Evolutionary conservation across 2,329 filamentous ascomycete species (phyloP).

Genomic region (Botrytis tulipae): DNA sequence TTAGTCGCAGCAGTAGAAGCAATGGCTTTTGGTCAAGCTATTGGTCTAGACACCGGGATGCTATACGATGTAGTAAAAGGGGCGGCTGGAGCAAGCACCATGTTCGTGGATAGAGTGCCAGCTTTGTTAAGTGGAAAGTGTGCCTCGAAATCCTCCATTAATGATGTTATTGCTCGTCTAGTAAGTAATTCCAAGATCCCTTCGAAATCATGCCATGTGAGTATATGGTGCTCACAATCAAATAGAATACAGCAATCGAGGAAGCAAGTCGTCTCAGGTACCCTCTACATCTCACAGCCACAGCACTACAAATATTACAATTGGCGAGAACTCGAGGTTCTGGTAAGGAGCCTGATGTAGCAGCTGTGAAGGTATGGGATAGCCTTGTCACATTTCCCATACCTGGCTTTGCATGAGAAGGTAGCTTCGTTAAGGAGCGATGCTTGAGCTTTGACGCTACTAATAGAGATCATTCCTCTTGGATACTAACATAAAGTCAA

Average conservation of each 20-base stretch:
- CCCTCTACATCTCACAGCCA: constrained; percentile 40
- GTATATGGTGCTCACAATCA: constrained; percentile 28
- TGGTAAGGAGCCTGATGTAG: constrained; percentile 40
- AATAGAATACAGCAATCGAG: constrained; percentile 39
- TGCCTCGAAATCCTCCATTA: constrained; percentile 39
- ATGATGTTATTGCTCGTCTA: constrained; percentile 42
- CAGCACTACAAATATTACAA: constrained; percentile 41
- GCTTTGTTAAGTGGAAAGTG: constrained; percentile 42
- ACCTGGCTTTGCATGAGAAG: neutral
- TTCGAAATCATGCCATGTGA: neutral
- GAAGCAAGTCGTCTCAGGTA: constrained; percentile 37
- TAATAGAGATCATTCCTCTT: neutral
- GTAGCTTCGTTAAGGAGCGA: neutral
- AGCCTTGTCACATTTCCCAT: constrained; percentile 1
- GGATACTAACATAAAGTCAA: no score
- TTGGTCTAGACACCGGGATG: constrained; percentile 51
- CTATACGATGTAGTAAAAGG: constrained; percentile 48
- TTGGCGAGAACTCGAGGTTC: constrained; percentile 39
- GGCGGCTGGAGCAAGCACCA: constrained; percentile 41
- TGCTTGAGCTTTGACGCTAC: neutral
- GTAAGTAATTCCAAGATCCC: neutral
- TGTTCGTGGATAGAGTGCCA: constrained; percentile 42
- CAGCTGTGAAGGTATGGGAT: constrained; percentile 44
- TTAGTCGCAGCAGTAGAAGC: constrained; percentile 55
- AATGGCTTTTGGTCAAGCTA: constrained; percentile 53